Base-by-base conservation (phyloP, 495 filamentous ascomycete genomes). In the Talaromyces ruber region DNA sequence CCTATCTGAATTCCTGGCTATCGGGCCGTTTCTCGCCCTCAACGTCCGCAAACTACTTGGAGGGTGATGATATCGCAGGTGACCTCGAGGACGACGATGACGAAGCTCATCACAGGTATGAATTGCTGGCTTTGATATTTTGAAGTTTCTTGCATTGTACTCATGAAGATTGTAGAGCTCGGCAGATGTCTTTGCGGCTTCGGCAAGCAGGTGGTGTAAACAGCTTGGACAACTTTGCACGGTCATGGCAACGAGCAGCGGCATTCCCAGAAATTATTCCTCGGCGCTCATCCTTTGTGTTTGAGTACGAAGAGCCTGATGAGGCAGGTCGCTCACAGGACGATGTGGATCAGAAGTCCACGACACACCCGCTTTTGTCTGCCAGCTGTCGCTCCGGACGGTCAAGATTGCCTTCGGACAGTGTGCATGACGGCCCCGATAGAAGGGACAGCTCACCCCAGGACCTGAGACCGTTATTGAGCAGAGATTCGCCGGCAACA, bases 231-330 rank as follows among this genome's bases (percentile, higher is more conserved):
- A 97, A 93, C 67, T 98, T 98, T 71, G 89, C 94, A 54, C 85
- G 90, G 52, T 95, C 90, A 65, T 98, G 93, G 92, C 91, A 91
- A 68, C 85, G 94, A 67, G 94, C 94, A 34, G 92, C 93, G 4
- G 86, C 82, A 34, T 98, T 97, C 77, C 81, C 82, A 26, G 93
- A 97, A 70, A 88, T 96, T 56, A 82, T 92, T 16, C 89, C 91
- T 5, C 84, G 86, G 24, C 84, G 85, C 3, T 84, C 86, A 18
- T 86, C 90, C 24, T 90, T 95, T 66, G 74, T 88, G 12, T 74
- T 72, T 18, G 80, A 80, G 22, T 78, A 82, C 59, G 82, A 82
- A 51, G 59, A 47, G 11, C 28, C 28, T n/a, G 58, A 3, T 6
- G 59, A 50, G 25, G 18, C 43, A 1, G 39, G 14, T 52, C 59